A percentile compares a stretch with the other conserved stretches of the same genome.
Conservation (phyloP, 345 rosid species). For the Odontarrhena argentea region DNA sequence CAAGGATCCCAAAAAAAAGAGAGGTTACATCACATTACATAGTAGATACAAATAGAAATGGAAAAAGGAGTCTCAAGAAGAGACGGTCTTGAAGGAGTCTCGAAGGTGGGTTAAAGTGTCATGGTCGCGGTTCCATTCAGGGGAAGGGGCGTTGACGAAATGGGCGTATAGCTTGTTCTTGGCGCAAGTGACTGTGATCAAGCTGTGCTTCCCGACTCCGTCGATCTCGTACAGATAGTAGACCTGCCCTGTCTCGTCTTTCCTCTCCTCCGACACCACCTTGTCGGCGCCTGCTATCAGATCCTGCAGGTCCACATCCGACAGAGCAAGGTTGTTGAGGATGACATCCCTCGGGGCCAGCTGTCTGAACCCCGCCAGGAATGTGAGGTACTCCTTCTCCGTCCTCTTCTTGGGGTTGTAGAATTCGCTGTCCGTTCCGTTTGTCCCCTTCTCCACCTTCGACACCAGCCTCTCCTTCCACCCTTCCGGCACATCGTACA, state of each 20-base stretch:
- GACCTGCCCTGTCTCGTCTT: slow-evolving; percentile 66
- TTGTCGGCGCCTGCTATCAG: slow-evolving; percentile 72
- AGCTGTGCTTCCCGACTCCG: slow-evolving; percentile 66
- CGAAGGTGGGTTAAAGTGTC: slow-evolving; percentile 77
- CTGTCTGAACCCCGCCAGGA: slow-evolving; percentile 72
- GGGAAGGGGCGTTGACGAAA: slow-evolving; percentile 81
- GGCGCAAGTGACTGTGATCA: slow-evolving; percentile 84
- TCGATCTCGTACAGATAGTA: slow-evolving; percentile 84
- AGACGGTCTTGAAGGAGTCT: slow-evolving; percentile 79
- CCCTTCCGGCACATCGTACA: slow-evolving; percentile 86
- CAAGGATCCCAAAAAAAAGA: no score
- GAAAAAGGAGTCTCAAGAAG: slow-evolving; percentile 19
- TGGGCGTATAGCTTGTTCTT: slow-evolving; percentile 89
- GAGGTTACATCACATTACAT: no score
- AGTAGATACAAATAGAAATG: neutral
- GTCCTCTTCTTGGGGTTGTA: slow-evolving; percentile 80
- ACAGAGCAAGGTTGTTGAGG: slow-evolving; percentile 74
- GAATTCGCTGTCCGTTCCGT: slow-evolving; percentile 89
- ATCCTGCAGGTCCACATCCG: slow-evolving; percentile 86
- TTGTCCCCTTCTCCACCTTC: slow-evolving; percentile 94
- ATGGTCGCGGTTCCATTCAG: slow-evolving; percentile 85
- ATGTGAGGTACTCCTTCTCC: slow-evolving; percentile 87
- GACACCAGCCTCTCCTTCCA: slow-evolving; percentile 92
- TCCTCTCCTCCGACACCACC: slow-evolving; percentile 63
- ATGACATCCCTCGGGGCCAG: slow-evolving; percentile 79